Evolutionary conservation across 1,284 basidiomycete genomes (phyloP).

Genomic region (Fomitopsis schrenkii): DNA sequence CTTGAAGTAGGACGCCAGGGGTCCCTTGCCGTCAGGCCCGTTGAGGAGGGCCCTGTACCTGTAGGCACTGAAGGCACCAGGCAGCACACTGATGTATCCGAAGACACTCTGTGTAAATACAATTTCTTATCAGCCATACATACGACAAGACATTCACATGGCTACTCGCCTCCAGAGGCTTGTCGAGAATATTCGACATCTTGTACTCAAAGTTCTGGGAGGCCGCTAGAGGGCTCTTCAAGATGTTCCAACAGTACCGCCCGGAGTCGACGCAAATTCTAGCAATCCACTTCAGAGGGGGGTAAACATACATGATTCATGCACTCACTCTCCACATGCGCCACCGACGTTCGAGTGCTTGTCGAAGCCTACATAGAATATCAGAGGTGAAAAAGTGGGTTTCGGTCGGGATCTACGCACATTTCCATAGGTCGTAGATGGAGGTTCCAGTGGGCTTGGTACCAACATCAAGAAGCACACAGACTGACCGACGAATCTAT

Average conservation of each 20-base stretch:
- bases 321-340: conserved; percentile 85
- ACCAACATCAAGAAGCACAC: conserved; percentile 86
- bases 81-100: conserved; percentile 87
- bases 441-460: conserved; percentile 93
- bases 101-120: conserved; percentile 63
- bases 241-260: conserved; percentile 72
- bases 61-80: conserved; percentile 92
- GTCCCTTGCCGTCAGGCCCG: conserved; percentile 79
- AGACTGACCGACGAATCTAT: conserved; percentile 44
- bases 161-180: conserved; percentile 74
- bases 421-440: conserved; percentile 96
- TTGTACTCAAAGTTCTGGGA: conserved; percentile 94
- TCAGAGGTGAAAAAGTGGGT: neutral
- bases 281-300: neutral
- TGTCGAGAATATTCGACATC: conserved; percentile 92
- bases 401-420: conserved; percentile 31
- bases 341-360: conserved; percentile 88
- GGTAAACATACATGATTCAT: neutral
- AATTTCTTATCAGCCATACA: neutral
- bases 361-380: conserved; percentile 68
- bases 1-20: conserved; percentile 88
- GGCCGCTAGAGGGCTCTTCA: conserved; percentile 85
- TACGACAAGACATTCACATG: neutral
- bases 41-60: conserved; percentile 83
- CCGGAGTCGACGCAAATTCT: conserved; percentile 86